Evolutionary conservation across 202 grass and related monocot genomes (phyloP).

Genomic region (Dendrocalamus latiflorus): DNA sequence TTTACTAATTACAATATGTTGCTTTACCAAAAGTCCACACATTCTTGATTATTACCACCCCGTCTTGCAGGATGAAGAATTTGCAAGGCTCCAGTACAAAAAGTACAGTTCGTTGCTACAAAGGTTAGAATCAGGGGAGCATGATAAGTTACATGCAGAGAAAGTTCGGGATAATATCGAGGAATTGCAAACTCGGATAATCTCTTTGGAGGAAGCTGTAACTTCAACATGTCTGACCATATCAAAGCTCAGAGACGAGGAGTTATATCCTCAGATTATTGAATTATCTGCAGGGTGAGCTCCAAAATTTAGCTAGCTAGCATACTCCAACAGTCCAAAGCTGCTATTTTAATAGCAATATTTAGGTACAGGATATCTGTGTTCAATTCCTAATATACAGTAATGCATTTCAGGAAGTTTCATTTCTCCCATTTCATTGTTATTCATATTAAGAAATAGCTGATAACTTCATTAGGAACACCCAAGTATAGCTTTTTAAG

Average conservation of each 20-base stretch:
- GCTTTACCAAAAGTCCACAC: background rate
- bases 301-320: constrained; percentile 13
- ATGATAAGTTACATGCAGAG: constrained; percentile 67
- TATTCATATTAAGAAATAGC: background rate
- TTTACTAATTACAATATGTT: constrained; percentile 3
- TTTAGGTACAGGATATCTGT: constrained; percentile 14
- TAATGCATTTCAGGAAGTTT: background rate
- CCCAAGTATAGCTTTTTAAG: background rate
- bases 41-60: constrained; percentile 18
- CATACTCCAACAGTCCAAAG: constrained; percentile 11
- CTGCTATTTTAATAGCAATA: background rate
- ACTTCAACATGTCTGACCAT: constrained; percentile 64
- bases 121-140: constrained; percentile 71
- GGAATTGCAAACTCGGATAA: constrained; percentile 62
- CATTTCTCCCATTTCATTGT: background rate
- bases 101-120: constrained; percentile 46
- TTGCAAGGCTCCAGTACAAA: constrained; percentile 70
- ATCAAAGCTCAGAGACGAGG: constrained; percentile 83
- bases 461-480: background rate
- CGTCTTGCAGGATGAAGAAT: constrained; percentile 71
- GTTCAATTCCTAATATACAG: constrained; percentile 2
- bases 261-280: constrained; percentile 91
- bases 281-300: constrained; percentile 83
- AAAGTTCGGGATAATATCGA: constrained; percentile 69
- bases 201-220: constrained; percentile 79